Conservation (phyloP, 2,329 filamentous ascomycete genomes). For the Polychaeton citri region DNA sequence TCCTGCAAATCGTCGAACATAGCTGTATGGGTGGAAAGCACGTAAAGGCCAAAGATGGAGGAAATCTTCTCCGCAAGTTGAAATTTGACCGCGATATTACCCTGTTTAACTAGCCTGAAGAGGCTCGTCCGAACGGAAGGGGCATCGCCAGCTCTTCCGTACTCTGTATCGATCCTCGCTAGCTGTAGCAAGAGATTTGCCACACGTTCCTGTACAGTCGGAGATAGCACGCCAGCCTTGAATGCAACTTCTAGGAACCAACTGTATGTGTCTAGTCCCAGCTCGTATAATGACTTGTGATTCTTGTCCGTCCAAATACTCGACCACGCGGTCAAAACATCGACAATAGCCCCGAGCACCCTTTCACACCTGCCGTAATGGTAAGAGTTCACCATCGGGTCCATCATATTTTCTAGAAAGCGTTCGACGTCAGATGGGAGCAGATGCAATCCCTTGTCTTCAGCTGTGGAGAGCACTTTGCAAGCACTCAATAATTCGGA, state of each 20-base stretch:
- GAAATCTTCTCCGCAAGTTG: slow-evolving; percentile 57
- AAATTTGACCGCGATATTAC: slow-evolving; percentile 61
- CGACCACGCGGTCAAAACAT: slow-evolving; percentile 52
- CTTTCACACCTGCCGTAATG: slow-evolving; percentile 63
- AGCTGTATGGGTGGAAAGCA: slow-evolving; percentile 70
- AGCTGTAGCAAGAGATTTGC: slow-evolving; percentile 57
- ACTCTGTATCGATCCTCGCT: slow-evolving; percentile 52
- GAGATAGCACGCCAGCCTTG: slow-evolving; percentile 55
- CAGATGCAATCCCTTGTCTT: slow-evolving; percentile 13
- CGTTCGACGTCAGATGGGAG: slow-evolving; percentile 24
- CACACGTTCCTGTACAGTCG: slow-evolving; percentile 53
- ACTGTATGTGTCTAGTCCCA: slow-evolving; percentile 62
- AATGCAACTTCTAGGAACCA: slow-evolving; percentile 60
- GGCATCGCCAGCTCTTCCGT: slow-evolving; percentile 40
- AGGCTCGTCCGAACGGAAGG: slow-evolving; percentile 58
- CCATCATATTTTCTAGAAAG: slow-evolving; percentile 35
- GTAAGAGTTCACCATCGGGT: slow-evolving; percentile 37
- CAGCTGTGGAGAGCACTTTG: slow-evolving; percentile 11
- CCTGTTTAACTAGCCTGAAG: slow-evolving; percentile 55
- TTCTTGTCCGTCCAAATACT: slow-evolving; percentile 47
- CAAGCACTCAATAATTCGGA: slow-evolving; percentile 12
- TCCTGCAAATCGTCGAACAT: slow-evolving; percentile 75
- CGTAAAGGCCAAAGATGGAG: slow-evolving; percentile 63
- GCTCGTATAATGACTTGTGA: slow-evolving; percentile 46
- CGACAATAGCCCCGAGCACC: slow-evolving; percentile 53